Evolutionary conservation across 2,329 filamentous ascomycete genomes (phyloP), one percentile per base, ranked within the genome.

Genomic region (Colletotrichum navitas): DNA sequence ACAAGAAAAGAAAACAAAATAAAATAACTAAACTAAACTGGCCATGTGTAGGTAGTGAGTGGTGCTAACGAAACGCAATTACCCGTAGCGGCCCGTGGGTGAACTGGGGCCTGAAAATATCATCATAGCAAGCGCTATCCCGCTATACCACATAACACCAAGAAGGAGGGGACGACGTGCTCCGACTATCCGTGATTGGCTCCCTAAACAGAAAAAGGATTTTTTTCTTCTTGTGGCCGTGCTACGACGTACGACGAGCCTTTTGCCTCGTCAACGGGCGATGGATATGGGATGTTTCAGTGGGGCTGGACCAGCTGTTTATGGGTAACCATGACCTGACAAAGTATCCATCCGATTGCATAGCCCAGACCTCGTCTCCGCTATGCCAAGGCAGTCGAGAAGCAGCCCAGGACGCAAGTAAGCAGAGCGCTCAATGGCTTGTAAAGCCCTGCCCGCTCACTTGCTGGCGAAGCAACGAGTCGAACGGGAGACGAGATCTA

Each of bases 221-320:
- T 16, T 5, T 2, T 16, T 24, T 51, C 6, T 7, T 45, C 6
- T 7, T 45, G 29, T 45, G 43, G 55, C 55, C 61, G 55, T 32
- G 29, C 54, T 32, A 26, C 56, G 41, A 59, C 64, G 68, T 68
- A 59, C 58, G 68, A 52, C 64, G 52, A 63, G 58, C 34, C 41
- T 47, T 66, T 52, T 32, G 56, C 58, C 34, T 11, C 49, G 56
- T 32, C 41, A 26, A 49, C 36, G 18, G 61, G 56, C 43, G 36
- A 59, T 41, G 51, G 34, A 45, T 58, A 26, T 26, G 41, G 41
- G 49, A 36, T 45, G 56, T 21, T 39, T 29, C 14, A 52, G 41
- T 24, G 29, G 21, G 43, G 49, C 36, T 43, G 43, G 8, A 49
- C 21, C 59, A 29, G 59, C 45, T 62, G n/a, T 26, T 62, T 18